Evolutionary conservation across 345 rosid genomes (phyloP).

Genomic region (Eucalyptus caleyi): DNA sequence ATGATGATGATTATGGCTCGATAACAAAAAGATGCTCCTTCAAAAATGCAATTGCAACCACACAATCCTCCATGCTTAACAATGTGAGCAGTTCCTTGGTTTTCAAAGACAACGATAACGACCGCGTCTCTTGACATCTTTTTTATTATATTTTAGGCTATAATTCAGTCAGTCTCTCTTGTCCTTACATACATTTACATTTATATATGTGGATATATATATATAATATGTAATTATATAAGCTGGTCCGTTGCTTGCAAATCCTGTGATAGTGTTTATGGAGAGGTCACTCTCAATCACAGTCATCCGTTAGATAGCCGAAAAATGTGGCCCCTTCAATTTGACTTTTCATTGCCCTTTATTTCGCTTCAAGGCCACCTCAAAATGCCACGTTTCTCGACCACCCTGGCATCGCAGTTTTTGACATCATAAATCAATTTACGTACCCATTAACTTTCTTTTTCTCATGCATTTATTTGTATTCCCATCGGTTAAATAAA

Average conservation of each 20-base stretch:
- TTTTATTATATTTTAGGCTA: neutral
- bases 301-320: neutral
- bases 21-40: neutral
- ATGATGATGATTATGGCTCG: neutral
- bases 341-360: neutral
- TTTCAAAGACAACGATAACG: neutral
- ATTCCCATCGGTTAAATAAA: neutral
- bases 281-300: neutral
- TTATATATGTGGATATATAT: neutral
- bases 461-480: neutral
- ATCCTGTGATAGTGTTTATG: neutral
- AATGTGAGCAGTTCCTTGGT: neutral
- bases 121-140: neutral
- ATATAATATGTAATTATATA: neutral
- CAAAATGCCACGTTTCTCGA: neutral
- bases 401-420: neutral
- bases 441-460: neutral
- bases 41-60: neutral
- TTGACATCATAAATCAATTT: neutral
- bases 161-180: neutral
- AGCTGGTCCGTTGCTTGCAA: neutral
- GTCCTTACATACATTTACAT: neutral
- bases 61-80: neutral
- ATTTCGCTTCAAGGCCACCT: neutral
- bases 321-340: neutral